Percentiles rank a stretch among this genome's conserved stretches.
Evolutionary conservation across 2,329 filamentous ascomycete species (phyloP).

Genomic region (Hirsutella thompsonii): DNA sequence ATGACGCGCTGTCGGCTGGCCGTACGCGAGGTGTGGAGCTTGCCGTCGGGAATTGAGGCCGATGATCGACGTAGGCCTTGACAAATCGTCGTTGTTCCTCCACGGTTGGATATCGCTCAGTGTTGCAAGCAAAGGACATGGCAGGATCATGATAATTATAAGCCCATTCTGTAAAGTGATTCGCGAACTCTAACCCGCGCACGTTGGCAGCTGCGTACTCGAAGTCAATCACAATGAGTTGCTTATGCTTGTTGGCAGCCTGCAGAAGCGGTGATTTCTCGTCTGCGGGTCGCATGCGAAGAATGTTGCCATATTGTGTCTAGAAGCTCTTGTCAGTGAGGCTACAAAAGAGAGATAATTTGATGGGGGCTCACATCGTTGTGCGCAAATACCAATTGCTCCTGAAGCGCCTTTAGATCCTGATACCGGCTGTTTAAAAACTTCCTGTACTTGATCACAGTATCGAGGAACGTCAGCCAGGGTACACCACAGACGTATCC

Average conservation of each 20-base stretch:
- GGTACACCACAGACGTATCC: slow-evolving; percentile 74
- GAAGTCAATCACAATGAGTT: slow-evolving; percentile 94
- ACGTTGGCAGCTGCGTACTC: slow-evolving; percentile 90
- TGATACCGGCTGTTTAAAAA: slow-evolving; percentile 65
- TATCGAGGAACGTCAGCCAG: slow-evolving; percentile 65
- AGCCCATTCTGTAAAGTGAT: slow-evolving; percentile 97
- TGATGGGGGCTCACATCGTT: slow-evolving; percentile 62
- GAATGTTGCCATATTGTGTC: slow-evolving; percentile 98
- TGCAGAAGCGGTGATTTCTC: slow-evolving; percentile 77
- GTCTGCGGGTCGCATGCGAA: slow-evolving; percentile 54
- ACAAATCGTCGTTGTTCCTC: slow-evolving; percentile 81
- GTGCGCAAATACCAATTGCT: slow-evolving; percentile 84
- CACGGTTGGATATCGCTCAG: slow-evolving; percentile 56
- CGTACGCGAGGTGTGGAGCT: slow-evolving; percentile 37
- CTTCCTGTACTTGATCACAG: slow-evolving; percentile 64
- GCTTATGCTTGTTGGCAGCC: slow-evolving; percentile 88
- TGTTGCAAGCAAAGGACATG: slow-evolving; percentile 54
- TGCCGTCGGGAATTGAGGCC: slow-evolving; percentile 48
- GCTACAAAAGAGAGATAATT: no score
- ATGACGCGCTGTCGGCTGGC: slow-evolving; percentile 26
- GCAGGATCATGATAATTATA: slow-evolving; percentile 85
- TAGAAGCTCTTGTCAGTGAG: slow-evolving; percentile 19
- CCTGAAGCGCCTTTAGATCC: slow-evolving; percentile 50
- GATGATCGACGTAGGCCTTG: slow-evolving; percentile 74
- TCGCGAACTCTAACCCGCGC: slow-evolving; percentile 82